phyloP scores from a whole-genome alignment of 495 filamentous ascomycete species.

The Neurospora sp. region DNA sequence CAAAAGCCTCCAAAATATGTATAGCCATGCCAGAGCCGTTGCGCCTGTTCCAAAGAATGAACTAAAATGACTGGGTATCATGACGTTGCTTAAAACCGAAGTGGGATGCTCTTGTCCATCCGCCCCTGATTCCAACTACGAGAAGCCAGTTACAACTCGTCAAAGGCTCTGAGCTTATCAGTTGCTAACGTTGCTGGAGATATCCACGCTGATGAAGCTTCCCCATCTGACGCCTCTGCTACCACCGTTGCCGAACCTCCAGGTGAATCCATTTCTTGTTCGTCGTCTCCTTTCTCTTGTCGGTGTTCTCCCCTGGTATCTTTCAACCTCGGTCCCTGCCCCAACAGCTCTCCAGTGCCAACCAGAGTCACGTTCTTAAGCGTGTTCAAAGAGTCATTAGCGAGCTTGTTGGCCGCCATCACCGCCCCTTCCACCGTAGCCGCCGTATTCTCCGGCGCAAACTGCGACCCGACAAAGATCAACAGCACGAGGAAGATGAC shows the following conservation, averaged over 20 bases:
- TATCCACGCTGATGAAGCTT: not conserved
- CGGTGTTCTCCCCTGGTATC: not conserved
- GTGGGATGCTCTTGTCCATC: not conserved
- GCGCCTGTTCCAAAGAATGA: not conserved
- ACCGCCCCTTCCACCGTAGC: not conserved
- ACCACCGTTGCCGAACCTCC: not conserved
- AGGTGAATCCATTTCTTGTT: not conserved
- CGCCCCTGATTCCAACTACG: not conserved
- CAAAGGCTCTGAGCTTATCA: conserved; percentile 29
- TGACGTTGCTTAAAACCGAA: not conserved
- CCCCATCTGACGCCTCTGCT: not conserved
- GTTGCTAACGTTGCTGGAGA: not conserved
- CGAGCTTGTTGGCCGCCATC: not conserved
- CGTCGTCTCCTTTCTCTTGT: not conserved
- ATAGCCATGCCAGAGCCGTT: not conserved
- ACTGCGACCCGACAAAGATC: conserved; percentile 30
- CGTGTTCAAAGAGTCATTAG: conserved; percentile 8
- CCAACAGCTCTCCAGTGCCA: not conserved
- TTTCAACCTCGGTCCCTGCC: not conserved
- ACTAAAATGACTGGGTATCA: not conserved
- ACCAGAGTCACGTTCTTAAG: conserved; percentile 1
- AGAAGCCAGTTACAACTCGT: conserved; percentile 26
- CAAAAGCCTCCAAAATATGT: not conserved
- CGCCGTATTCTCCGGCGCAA: conserved; percentile 17
- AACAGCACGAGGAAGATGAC: conserved; percentile 36